These are phyloP conservation scores for Geotrichum citri-aurantii DNA, from an alignment of 1,139 yeast genomes.

Conservation along the genomic window DNA sequence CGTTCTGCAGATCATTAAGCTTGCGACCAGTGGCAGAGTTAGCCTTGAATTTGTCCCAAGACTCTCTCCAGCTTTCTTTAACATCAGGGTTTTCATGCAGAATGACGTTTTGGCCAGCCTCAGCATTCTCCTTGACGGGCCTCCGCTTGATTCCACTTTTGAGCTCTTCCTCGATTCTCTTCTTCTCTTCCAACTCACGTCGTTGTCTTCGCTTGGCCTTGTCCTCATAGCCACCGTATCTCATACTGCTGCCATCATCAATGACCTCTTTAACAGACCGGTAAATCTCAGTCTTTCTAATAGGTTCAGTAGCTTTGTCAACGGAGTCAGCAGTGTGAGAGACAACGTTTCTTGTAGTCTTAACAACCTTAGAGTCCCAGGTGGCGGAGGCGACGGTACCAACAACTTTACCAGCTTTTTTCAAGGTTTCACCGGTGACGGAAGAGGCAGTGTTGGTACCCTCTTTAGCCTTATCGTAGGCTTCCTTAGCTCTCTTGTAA, in stretches of 20 bases:
- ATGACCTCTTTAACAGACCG: conserved; percentile 84
- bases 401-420: conserved; percentile 89
- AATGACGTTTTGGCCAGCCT: conserved; percentile 80
- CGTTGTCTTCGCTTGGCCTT: conserved; percentile 76
- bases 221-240: conserved; percentile 89
- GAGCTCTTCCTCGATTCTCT: conserved; percentile 49
- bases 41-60: conserved; percentile 46
- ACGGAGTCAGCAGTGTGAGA: conserved; percentile 66
- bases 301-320: conserved; percentile 89
- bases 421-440: conserved; percentile 77
- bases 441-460: conserved; percentile 41
- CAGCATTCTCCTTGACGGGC: conserved; percentile 70
- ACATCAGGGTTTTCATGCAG: conserved; percentile 78
- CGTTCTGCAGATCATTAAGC: conserved; percentile 55
- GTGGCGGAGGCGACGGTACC: conserved; percentile 88
- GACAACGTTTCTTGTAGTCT: conserved; percentile 78
- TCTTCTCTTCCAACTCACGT: conserved; percentile 43
- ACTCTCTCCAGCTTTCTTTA: conserved; percentile 58
- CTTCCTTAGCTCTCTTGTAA: conserved; percentile 87
- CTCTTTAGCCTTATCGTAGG: conserved; percentile 69
- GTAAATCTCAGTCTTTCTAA: conserved; percentile 82
- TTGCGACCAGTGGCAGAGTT: conserved; percentile 66
- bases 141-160: conserved; percentile 51
- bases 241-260: conserved; percentile 82
- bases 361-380: conserved; percentile 95